Conservation (phyloP, 2,329 filamentous ascomycete genomes). For the Xylariaceae sp. region DNA sequence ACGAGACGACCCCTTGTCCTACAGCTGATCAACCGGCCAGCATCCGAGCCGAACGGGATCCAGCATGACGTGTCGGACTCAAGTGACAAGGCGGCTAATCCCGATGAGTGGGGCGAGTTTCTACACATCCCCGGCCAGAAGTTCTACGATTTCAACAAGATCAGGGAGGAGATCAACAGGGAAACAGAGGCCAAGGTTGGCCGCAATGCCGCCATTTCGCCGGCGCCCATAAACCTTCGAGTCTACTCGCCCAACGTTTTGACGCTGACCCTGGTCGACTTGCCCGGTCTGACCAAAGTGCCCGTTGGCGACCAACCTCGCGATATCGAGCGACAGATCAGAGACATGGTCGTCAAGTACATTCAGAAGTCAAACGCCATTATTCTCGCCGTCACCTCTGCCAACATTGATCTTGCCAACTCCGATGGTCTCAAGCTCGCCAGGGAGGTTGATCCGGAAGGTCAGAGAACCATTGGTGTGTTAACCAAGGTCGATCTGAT, state of each 20-base stretch:
- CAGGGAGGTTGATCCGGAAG: slow-evolving; percentile 93
- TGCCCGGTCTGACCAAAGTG: slow-evolving; percentile 94
- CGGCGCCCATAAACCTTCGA: slow-evolving; percentile 92
- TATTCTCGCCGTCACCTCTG: slow-evolving; percentile 90
- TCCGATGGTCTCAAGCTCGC: slow-evolving; percentile 96
- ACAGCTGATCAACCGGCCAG: slow-evolving; percentile 89
- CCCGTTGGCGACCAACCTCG: slow-evolving; percentile 93
- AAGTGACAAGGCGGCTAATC: slow-evolving; percentile 81
- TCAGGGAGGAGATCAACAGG: slow-evolving; percentile 92
- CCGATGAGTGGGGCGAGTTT: slow-evolving; percentile 98
- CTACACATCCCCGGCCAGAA: slow-evolving; percentile 96
- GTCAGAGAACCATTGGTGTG: slow-evolving; percentile 96
- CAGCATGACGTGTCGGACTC: slow-evolving; percentile 59
- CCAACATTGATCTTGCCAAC: slow-evolving; percentile 97
- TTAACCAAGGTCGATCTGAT: slow-evolving; percentile 98
- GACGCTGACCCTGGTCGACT: slow-evolving; percentile 90
- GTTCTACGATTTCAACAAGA: slow-evolving; percentile 97
- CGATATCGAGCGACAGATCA: slow-evolving; percentile 94
- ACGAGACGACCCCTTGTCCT: slow-evolving; percentile 93
- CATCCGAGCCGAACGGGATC: slow-evolving; percentile 65
- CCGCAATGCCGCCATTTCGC: slow-evolving; percentile 92
- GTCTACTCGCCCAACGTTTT: slow-evolving; percentile 99
- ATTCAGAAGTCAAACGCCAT: slow-evolving; percentile 98
- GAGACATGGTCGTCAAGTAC: slow-evolving; percentile 97
- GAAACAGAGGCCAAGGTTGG: slow-evolving; percentile 97